Evolutionary conservation across 345 rosid genomes (phyloP), one percentile per base, ranked within the genome.

Genomic region (Chamaenerion angustifolium): DNA sequence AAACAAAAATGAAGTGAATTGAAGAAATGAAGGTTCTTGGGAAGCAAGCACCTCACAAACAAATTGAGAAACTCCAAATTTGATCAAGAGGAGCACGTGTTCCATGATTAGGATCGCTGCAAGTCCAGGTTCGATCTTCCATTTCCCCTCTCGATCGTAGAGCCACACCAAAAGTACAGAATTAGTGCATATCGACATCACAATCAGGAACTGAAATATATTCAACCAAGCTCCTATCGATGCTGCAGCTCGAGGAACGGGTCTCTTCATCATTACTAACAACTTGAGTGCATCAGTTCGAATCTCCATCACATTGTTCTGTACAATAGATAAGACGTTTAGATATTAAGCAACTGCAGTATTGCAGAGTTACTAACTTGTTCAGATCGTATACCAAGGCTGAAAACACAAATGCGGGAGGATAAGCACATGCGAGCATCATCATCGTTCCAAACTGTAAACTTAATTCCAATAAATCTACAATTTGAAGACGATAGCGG

Each of bases 391-490:
- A 37, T 77, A 83, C 88, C 83, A 83, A 68, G 23, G 84, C 71
- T 64, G 84, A 75, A 51, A 86, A 78, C 51, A 76, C 73, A 65
- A 90, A 90, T 55, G 86, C 92, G 15, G 81, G 82, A 58, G 97
- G 95, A 58, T 79, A 86, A 48, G 95, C 98, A 58, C 98, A 83
- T 54, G 98, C 98, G 58, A 86, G 86, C 98, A 90, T 90, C 98
- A 86, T 83, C 70, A 86, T 75, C 94, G 80, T 86, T 67, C 98
- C 98, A 51, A 90, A 86, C 62, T 90, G 95, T 68, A 90, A 74
- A 25, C 86, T 78, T 57, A 90, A 65, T 82, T 76, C 92, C 55
- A 90, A 81, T 51, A 70, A 81, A 67, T 89, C 95, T 83, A 74
- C 76, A 71, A 15, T 2, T 51, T 0, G 37, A 5, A 31, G 37